Evolutionary conservation across 2,329 filamentous ascomycete genomes (phyloP), one percentile per base, ranked within the genome.

Genomic region (Keithomyces neogunnii): DNA sequence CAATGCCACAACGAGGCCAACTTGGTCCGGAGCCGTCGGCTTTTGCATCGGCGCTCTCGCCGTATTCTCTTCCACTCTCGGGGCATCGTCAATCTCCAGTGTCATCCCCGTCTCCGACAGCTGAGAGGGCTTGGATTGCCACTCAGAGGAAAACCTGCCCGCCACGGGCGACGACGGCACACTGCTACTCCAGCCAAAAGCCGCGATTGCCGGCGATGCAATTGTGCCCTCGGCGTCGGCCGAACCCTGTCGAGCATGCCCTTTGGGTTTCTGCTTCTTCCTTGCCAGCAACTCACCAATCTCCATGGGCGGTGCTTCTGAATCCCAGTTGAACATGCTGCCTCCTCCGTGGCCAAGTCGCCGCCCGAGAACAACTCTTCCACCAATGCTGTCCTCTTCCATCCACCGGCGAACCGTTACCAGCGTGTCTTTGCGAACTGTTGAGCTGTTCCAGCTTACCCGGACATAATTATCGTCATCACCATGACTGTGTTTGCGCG

Each of bases 321-420:
- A 75, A 56, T 83, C 77, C 82, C 82, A 85, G 32, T 81, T 79
- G 63, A 85, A 85, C 56, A 78, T 72, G 52, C 71, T 73, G 5
- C 70, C 71, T 39, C 73, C 75, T 19, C 72, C 69, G 19, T 63
- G 63, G 1, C 65, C 67, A 0, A 60, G 60, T 13, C 71, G 66
- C 45, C 69, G 65, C 1, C 70, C 68, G 3, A 68, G 59, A 29
- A 67, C 62, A 5, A 66, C 62, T n/a, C 74, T 73, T 1, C 80
- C 78, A 2, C 76, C 70, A 31, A 80, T 77, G 0, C 78, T 78
- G 57, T 82, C 81, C 57, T 85, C 78, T 57, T 84, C 79, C 73
- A 85, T 82, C 83, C 83, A 86, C 30, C 80, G 73, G 30, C 77
- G 73, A 19, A 86, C 81, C 40, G 81, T 80, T 51, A 76, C 73